Evolutionary conservation across 495 filamentous ascomycete species (phyloP).

Genomic region (Tuber umbilicatum): DNA sequence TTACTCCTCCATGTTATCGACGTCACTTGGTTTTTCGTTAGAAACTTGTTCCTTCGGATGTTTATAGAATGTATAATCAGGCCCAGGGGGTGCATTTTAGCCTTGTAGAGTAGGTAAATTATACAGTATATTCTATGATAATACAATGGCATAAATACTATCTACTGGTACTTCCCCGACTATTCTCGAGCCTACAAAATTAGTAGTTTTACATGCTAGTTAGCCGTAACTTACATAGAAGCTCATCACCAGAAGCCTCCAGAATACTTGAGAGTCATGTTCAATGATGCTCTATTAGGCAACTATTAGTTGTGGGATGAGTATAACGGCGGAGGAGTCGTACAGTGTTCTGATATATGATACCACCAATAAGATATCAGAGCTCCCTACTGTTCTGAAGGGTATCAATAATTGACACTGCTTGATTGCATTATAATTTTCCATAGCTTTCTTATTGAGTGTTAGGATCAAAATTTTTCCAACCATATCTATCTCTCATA

Average conservation of each 20-base stretch:
- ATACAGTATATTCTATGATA: neutral
- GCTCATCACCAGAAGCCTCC: neutral
- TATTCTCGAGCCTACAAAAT: neutral
- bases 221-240: neutral
- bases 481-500: neutral
- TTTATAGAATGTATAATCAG: neutral
- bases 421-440: neutral
- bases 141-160: neutral
- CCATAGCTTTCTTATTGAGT: neutral
- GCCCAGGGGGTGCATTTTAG: neutral
- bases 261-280: neutral
- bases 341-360: neutral
- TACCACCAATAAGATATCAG: neutral
- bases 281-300: neutral
- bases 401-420: neutral
- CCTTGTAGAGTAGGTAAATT: neutral
- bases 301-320: neutral
- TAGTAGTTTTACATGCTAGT: neutral
- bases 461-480: neutral
- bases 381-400: neutral
- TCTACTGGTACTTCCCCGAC: neutral
- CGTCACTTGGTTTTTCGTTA: neutral
- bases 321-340: fast-evolving
- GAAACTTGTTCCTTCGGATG: neutral
- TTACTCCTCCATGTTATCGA: neutral